These are phyloP conservation scores for Protostelium mycophagum DNA, from an alignment of 78 protist genomes.

Conservation along the genomic window DNA sequence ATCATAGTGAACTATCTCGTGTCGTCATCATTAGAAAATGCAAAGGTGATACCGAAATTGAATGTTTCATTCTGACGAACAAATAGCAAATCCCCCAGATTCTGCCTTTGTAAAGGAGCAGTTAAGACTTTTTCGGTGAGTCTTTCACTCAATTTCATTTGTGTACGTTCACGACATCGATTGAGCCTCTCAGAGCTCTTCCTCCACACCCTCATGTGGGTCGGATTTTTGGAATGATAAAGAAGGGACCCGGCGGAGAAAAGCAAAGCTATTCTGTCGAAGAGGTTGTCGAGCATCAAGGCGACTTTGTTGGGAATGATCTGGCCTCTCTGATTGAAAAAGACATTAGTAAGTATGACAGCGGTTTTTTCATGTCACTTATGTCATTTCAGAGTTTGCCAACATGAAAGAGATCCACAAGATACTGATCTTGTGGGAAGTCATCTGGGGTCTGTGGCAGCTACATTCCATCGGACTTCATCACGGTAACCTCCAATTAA, in stretches of 20 bases:
- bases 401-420: not conserved
- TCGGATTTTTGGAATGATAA: not conserved
- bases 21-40: not conserved
- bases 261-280: not conserved
- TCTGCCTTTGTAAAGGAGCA: not conserved
- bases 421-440: not conserved
- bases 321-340: not conserved
- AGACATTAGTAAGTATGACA: not conserved
- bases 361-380: not conserved
- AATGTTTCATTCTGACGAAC: not conserved
- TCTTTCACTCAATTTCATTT: not conserved
- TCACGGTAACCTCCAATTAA: not conserved
- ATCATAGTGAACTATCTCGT: not conserved
- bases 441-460: not conserved
- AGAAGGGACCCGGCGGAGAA: not conserved
- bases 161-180: not conserved
- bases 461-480: not conserved
- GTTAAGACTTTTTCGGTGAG: not conserved
- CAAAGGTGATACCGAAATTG: not conserved
- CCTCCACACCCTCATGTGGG: not conserved
- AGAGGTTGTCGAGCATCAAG: not conserved
- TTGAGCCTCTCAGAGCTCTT: not conserved
- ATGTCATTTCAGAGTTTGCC: not conserved
- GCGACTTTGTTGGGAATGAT: not conserved
- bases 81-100: not conserved